Conservation (phyloP, 805 yeast genomes). For the Nakazawaea anatomiae region DNA sequence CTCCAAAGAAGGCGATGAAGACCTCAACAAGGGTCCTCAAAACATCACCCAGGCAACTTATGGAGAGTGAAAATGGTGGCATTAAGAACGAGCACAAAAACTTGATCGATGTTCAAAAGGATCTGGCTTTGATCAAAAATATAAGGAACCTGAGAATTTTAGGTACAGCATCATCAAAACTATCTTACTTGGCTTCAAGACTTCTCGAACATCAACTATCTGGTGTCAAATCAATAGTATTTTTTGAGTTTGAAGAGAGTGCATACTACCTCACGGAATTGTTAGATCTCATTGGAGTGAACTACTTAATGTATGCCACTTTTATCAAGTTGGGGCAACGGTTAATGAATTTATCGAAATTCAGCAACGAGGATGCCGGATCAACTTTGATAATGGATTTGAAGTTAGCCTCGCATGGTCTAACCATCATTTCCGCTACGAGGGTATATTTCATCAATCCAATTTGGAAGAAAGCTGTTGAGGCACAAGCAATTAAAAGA, state of each 20-base stretch:
- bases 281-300: conserved; percentile 54
- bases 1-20: conserved; percentile 6
- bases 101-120: conserved; percentile 14
- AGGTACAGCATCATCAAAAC: conserved; percentile 63
- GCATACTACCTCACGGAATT: conserved; percentile 65
- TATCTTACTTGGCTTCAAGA: conserved; percentile 53
- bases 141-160: conserved; percentile 32
- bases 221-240: conserved; percentile 51
- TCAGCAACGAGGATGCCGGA: conserved; percentile 42
- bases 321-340: conserved; percentile 46
- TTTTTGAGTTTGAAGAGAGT: conserved; percentile 66
- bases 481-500: conserved; percentile 73
- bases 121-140: conserved; percentile 18
- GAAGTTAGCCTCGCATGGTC: conserved; percentile 61
- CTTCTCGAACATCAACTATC: conserved; percentile 44
- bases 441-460: conserved; percentile 67
- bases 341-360: conserved; percentile 45
- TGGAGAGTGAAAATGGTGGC: conserved; percentile 18
- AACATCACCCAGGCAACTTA: conserved; percentile 10
- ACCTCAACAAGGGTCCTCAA: conserved; percentile 3
- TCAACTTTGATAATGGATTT: conserved; percentile 60
- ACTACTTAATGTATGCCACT: conserved; percentile 60
- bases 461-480: conserved; percentile 62
- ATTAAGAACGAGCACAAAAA: conserved; percentile 11
- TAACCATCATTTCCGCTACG: conserved; percentile 63